These are phyloP conservation scores for Verticillium tricorpus DNA, from an alignment of 2,329 filamentous ascomycete genomes.

Conservation along the genomic window DNA sequence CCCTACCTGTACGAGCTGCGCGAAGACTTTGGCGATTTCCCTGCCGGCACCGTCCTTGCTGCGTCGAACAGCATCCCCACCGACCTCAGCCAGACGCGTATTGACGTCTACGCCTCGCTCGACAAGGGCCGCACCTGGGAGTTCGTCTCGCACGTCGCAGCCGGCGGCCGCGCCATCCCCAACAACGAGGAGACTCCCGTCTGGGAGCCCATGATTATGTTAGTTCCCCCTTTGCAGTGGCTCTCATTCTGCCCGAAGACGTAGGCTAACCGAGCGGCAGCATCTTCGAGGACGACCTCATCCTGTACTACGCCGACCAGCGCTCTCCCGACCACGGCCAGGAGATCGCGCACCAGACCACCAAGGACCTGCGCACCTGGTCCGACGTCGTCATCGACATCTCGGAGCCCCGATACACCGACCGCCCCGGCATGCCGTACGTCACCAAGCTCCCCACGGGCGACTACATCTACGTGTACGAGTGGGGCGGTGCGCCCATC, in stretches of 20 bases:
- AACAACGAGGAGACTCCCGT: slow-evolving; percentile 64
- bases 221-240: neutral
- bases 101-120: slow-evolving; percentile 63
- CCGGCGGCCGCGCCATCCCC: slow-evolving; percentile 56
- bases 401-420: slow-evolving; percentile 55
- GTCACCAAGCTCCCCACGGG: slow-evolving; percentile 1
- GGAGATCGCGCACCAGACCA: slow-evolving; percentile 62
- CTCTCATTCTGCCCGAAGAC: neutral
- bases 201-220: slow-evolving; percentile 63
- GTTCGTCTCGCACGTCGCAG: slow-evolving; percentile 62
- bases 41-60: slow-evolving; percentile 58
- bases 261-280: neutral
- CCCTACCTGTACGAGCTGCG: slow-evolving; percentile 64
- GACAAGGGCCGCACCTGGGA: slow-evolving; percentile 61
- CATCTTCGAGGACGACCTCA: slow-evolving; percentile 52
- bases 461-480: slow-evolving; percentile 4
- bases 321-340: slow-evolving; percentile 62
- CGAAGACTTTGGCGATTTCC: slow-evolving; percentile 49
- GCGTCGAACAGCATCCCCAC: slow-evolving; percentile 57
- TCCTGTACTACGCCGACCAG: slow-evolving; percentile 70
- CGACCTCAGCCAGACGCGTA: slow-evolving; percentile 58
- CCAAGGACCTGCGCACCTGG: slow-evolving; percentile 57
- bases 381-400: slow-evolving; percentile 53
- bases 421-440: slow-evolving; percentile 39
- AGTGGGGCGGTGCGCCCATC: slow-evolving; percentile 38